Percentiles rank a stretch among this genome's conserved stretches.
Conservation (phyloP, 306 rosid genomes). For the Vigna unguiculata region DNA sequence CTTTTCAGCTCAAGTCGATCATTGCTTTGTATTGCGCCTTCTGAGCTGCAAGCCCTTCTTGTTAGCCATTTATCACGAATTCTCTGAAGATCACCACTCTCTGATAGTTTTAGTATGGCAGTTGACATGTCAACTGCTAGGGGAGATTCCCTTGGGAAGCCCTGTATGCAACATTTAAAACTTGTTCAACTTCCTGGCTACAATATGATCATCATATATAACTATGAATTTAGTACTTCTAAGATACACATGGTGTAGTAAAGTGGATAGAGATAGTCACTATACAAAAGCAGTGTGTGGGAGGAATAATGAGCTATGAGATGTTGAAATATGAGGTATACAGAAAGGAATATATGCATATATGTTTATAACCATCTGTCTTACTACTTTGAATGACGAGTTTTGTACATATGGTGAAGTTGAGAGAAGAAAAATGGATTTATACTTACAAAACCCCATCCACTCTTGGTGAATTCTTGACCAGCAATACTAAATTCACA, state of each 20-base stretch:
- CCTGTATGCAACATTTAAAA: constrained; percentile 60
- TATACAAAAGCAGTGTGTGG: no score
- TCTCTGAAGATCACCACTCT: constrained; percentile 75
- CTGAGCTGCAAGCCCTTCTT: constrained; percentile 73
- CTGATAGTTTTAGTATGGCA: constrained; percentile 68
- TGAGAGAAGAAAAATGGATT: background rate
- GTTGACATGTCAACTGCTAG: constrained; percentile 81
- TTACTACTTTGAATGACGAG: background rate
- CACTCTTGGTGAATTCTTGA: constrained; percentile 86
- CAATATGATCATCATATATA: no score
- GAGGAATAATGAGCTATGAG: background rate
- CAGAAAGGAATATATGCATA: background rate
- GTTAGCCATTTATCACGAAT: constrained; percentile 84
- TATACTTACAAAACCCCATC: constrained; percentile 80
- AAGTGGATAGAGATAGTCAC: no score
- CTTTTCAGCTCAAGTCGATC: constrained; percentile 66
- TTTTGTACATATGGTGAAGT: no score
- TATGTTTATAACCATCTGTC: background rate
- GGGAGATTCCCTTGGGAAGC: constrained; percentile 76
- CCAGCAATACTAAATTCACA: constrained; percentile 82
- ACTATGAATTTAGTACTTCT: no score
- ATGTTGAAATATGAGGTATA: background rate
- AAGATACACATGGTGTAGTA: no score
- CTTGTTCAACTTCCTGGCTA: background rate
- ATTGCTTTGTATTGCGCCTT: constrained; percentile 54